These are phyloP conservation scores for Gossypium aridum DNA, from an alignment of 441 rosid species.

Conservation along the genomic window DNA sequence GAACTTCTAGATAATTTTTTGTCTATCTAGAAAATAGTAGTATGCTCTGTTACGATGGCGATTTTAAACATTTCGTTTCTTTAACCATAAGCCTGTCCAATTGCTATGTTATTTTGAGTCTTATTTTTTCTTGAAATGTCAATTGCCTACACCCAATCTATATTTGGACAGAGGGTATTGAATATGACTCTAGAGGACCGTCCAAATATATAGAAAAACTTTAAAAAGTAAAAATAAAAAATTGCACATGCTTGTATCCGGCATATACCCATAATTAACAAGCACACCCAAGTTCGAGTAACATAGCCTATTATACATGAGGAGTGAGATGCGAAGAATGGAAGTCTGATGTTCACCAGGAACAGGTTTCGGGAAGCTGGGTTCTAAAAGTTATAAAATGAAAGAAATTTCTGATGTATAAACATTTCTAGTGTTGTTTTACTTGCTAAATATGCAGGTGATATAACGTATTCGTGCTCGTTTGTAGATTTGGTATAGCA, in stretches of 20 bases:
- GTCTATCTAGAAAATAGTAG: background rate
- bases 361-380: background rate
- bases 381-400: background rate
- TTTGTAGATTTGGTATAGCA: slow-evolving; percentile 66
- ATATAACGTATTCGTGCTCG: slow-evolving; percentile 2
- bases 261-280: no score
- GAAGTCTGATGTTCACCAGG: background rate
- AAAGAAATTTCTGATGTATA: background rate
- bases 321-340: background rate
- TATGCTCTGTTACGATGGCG: background rate
- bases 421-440: background rate
- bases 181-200: no score
- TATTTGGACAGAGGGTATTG: no score
- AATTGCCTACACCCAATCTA: no score
- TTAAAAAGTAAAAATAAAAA: no score
- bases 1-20: background rate
- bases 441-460: background rate
- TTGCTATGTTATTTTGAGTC: background rate
- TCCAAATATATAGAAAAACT: no score
- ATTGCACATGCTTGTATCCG: no score
- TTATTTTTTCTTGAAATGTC: no score
- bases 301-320: background rate
- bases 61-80: background rate
- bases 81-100: background rate
- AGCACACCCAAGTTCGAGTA: background rate